A percentile compares a stretch with the other conserved stretches of the same genome.
Evolutionary conservation across 176 grass and related monocot genomes (phyloP).

Genomic region (Cocos nucifera): DNA sequence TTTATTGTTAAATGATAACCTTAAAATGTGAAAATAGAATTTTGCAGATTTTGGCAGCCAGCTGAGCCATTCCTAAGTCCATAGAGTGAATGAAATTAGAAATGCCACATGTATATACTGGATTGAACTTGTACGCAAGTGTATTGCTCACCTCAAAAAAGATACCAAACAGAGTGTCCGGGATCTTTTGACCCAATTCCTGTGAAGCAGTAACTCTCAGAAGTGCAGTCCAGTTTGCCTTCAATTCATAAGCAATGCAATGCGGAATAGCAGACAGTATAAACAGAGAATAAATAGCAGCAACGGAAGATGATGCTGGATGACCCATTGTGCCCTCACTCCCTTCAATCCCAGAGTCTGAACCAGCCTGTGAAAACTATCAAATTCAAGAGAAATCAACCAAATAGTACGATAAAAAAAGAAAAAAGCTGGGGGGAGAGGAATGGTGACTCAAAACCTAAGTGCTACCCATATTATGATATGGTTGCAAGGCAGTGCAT

Average conservation of each 20-base stretch:
- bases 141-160: conserved; percentile 77
- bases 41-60: too few relatives aligned
- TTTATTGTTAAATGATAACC: too few relatives aligned
- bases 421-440: too few relatives aligned
- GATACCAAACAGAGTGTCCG: conserved; percentile 61
- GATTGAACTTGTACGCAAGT: not conserved
- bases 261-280: conserved; percentile 11
- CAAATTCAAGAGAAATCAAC: too few relatives aligned
- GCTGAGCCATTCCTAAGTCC: too few relatives aligned
- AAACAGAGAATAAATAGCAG: conserved; percentile 16
- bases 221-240: conserved; percentile 23
- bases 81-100: too few relatives aligned
- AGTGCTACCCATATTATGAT: too few relatives aligned
- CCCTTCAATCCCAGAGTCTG: conserved; percentile 2
- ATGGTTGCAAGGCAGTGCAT: too few relatives aligned
- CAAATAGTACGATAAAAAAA: too few relatives aligned
- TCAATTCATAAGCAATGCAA: conserved; percentile 28
- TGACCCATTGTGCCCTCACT: conserved; percentile 22
- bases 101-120: too few relatives aligned
- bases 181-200: conserved; percentile 40
- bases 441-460: too few relatives aligned
- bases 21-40: too few relatives aligned
- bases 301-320: not conserved
- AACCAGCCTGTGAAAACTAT: conserved; percentile 4
- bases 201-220: conserved; percentile 42